Percentiles rank a stretch among this genome's conserved stretches.
These are phyloP conservation scores for Coniochaeta sp. DNA, from an alignment of 2,329 filamentous ascomycete genomes.

Conservation along the genomic window DNA sequence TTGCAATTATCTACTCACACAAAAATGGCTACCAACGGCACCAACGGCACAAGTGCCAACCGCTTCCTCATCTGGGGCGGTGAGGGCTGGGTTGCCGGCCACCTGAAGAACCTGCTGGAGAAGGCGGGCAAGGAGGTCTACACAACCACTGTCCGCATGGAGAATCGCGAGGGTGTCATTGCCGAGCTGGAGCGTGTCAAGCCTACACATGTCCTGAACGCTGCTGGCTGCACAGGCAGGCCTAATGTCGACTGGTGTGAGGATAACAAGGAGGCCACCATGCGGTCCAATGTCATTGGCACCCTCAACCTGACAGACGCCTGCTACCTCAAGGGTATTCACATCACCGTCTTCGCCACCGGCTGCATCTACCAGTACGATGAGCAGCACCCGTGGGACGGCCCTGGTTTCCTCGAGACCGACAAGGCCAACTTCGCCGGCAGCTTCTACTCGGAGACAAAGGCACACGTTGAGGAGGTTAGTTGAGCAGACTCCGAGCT, in stretches of 20 bases:
- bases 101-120: constrained; percentile 51
- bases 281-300: constrained; percentile 60
- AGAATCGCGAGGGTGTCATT: constrained; percentile 50
- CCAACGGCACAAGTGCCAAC: constrained; percentile 16
- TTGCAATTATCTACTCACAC: constrained; percentile 1
- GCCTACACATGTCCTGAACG: constrained; percentile 61
- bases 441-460: constrained; percentile 62
- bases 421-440: constrained; percentile 58
- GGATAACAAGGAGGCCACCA: constrained; percentile 59
- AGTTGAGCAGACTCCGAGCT: constrained; percentile 15
- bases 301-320: constrained; percentile 55
- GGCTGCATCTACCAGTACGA: constrained; percentile 63
- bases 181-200: constrained; percentile 48
- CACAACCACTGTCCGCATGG: constrained; percentile 57
- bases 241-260: constrained; percentile 68
- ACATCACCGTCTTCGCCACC: constrained; percentile 59
- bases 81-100: constrained; percentile 55
- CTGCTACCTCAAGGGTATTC: constrained; percentile 50
- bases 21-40: constrained; percentile 21
- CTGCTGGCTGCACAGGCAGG: constrained; percentile 57
- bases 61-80: constrained; percentile 59
- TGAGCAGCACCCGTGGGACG: constrained; percentile 50
- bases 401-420: constrained; percentile 52
- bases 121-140: constrained; percentile 52
- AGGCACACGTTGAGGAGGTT: constrained; percentile 57